Conservation (phyloP, 2,329 filamentous ascomycete genomes). For the Pseudofabraea citricarpa region DNA sequence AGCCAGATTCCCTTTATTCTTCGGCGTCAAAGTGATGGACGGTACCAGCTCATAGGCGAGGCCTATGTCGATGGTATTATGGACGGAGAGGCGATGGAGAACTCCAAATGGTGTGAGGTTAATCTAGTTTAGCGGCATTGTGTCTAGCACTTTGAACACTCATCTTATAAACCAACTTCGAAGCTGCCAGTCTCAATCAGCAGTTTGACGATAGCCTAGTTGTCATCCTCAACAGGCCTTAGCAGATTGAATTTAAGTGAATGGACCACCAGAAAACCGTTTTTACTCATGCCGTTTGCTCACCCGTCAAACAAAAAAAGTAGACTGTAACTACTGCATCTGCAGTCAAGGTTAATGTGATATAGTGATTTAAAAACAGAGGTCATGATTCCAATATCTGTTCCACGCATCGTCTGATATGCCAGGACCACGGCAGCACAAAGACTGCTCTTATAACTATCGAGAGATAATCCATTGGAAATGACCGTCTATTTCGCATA, state of each 20-base stretch:
- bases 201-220: background rate
- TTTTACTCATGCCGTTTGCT: background rate
- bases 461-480: too few species aligned
- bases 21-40: conserved; percentile 3
- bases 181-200: too few species aligned
- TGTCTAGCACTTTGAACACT: too few species aligned
- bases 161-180: too few species aligned
- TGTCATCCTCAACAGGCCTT: background rate
- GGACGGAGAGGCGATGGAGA: conserved; percentile 18
- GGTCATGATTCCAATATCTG: background rate
- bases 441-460: too few species aligned
- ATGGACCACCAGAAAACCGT: background rate
- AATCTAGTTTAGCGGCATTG: conserved; percentile 5
- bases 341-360: background rate
- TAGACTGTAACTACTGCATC: background rate
- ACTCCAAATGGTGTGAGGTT: conserved; percentile 5
- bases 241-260: background rate
- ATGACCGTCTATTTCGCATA: too few species aligned
- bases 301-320: background rate
- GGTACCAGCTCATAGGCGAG: conserved; percentile 20
- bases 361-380: background rate
- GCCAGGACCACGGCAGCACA: too few species aligned
- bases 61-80: conserved; percentile 23
- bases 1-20: conserved; percentile 8
- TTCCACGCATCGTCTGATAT: too few species aligned